phyloP scores from a whole-genome alignment of 257 asterid species.

The Scutellaria baicalensis region DNA sequence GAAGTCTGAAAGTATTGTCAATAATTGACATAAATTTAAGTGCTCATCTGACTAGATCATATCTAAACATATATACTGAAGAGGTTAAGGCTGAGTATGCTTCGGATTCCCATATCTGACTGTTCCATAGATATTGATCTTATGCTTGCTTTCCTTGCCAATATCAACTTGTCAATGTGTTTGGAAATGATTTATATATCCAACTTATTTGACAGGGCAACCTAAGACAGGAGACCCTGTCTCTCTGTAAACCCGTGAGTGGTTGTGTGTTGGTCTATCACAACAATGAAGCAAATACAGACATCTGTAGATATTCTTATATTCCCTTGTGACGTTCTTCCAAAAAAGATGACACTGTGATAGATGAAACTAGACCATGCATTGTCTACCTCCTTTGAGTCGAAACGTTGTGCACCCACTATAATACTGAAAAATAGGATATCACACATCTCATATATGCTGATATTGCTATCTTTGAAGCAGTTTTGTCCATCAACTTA shows the following conservation, averaged over 20 bases:
- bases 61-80: no score
- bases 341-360: not conserved
- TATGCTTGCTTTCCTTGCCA: not conserved
- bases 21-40: no score
- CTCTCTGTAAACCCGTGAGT: not conserved
- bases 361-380: not conserved
- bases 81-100: no score
- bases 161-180: not conserved
- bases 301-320: not conserved
- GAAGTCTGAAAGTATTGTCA: no score
- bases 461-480: not conserved
- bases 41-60: no score
- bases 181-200: not conserved
- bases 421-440: not conserved
- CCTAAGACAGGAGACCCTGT: not conserved
- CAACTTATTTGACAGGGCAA: not conserved
- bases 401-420: not conserved
- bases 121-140: not conserved
- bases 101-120: not conserved
- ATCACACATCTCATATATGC: not conserved
- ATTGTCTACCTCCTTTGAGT: not conserved
- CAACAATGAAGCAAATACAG: no score
- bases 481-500: not conserved
- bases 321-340: not conserved
- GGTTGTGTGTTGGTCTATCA: not conserved